Base-by-base conservation (phyloP, 2,329 filamentous ascomycete species). In the Cladobotryum mycophilum region DNA sequence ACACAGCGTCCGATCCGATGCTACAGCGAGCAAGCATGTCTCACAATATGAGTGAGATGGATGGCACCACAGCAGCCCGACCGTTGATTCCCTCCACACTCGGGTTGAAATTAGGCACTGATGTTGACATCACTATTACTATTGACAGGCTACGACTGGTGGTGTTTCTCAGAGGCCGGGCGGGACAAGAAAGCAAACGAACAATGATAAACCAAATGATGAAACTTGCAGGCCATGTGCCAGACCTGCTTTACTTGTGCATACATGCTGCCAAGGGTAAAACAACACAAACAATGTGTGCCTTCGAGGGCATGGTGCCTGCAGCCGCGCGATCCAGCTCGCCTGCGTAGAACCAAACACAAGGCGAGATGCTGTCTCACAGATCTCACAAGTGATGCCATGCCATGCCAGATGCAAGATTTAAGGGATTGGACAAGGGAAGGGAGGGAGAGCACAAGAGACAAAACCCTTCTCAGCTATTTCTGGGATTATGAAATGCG, bases 341-440 rank as follows among this genome's bases (percentile, higher is more conserved):
- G 47, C 38, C 34, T 53, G 51, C 36, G 41, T 43, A 46, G 47
- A 35, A 11, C 47, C 48, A 47, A 41, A 41, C 35, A 41, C 40
- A 43, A 53, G 40, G 51, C 51, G 48, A 50, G 44, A 42, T 45
- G 46, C 37, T 44, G 51, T 51, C 48, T 51, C 48, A 51, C 51
- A 51, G 51, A 51, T 47, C 44, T 51, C 38, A 45, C 44, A 37
- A 36, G 43, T 36, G 38, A 53, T 33, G 41, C 33, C 51, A 44
- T 47, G 17, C 44, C 48, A 15, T 15, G 43, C 30, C 36, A 15
- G 15, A 48, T 34, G 46, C 45, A 41, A 36, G 43, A 40, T 41
- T 41, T 41, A 25, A 43, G 41, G 41, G 41, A 18, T 18, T 30
- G 22, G 8, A 5, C 14, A 3, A 18, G 36, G 20, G 30, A 30